Evolutionary conservation across 2,329 filamentous ascomycete genomes (phyloP), one percentile per base, ranked within the genome.

Genomic region (Phyllosticta paracitricarpa): DNA sequence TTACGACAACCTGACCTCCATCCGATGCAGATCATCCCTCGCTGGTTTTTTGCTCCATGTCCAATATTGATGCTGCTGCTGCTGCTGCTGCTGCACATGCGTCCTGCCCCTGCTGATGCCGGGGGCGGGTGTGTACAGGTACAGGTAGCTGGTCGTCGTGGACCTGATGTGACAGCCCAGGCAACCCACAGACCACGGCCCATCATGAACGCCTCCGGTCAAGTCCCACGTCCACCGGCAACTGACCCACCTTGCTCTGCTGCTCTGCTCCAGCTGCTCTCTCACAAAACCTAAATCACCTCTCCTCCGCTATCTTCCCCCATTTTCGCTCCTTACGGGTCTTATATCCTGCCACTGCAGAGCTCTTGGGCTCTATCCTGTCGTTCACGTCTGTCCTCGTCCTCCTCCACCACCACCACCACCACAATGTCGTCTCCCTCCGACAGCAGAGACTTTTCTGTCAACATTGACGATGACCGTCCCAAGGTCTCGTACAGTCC

Each of bases 381-480:
- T 61, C 68, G 51, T 62, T 57, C 51, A 51, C 52, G 56, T 56
- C 33, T 51, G 17, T 22, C 28, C 24, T 40, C 19, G 19, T 30
- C 51, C n/a, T 48, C 35, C 8, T 30, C 54, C 54, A 51, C 35
- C 25, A 30, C 33, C 48, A 22, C 19, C 19, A 22, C 19, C 19
- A 22, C 54, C 63, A 68, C 26, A 56, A 71, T 72, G 69, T 64
- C 65, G 40, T 48, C 40, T 5, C 40, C 40, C 12, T 48, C 40
- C n/a, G 65, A 67, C 28, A 58, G 59, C 30, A 67, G 69, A 35
- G 65, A 68, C 59, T 68, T 68, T 63, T 66, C 63, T 22, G 63
- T 72, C 57, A 65, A 69, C 24, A 70, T 72, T 56, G 66, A 64
- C 10, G 69, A 71, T 33, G 54, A 64, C 25, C 54, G 63, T 53